Evolutionary conservation across 768 basidiomycete species (phyloP).

Genomic region (Leccinellum rugosiceps): DNA sequence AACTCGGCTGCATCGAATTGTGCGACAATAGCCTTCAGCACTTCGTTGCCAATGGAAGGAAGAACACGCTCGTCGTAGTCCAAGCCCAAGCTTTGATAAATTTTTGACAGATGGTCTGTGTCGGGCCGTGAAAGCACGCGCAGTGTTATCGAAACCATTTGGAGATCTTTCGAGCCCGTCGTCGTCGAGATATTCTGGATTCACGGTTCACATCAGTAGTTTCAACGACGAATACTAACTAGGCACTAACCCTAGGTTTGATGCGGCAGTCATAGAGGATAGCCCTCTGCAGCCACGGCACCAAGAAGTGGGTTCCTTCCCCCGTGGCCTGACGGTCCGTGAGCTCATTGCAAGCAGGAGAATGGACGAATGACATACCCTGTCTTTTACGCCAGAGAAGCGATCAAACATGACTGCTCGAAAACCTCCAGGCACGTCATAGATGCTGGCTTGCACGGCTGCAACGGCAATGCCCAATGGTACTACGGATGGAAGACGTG

Average conservation of each 20-base stretch:
- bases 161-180: constrained; percentile 96
- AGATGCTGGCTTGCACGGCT: constrained; percentile 49
- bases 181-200: constrained; percentile 94
- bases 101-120: constrained; percentile 79
- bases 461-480: constrained; percentile 42
- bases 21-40: constrained; percentile 95
- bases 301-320: constrained; percentile 94
- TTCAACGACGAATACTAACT: neutral
- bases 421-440: constrained; percentile 86
- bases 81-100: constrained; percentile 91
- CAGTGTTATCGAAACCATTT: constrained; percentile 97
- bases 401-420: constrained; percentile 98
- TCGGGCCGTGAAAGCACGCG: constrained; percentile 95
- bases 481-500: constrained; percentile 16
- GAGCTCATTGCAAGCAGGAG: neutral
- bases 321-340: constrained; percentile 60
- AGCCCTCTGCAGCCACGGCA: constrained; percentile 94
- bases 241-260: constrained; percentile 76
- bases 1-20: constrained; percentile 97
- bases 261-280: constrained; percentile 98
- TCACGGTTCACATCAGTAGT: neutral
- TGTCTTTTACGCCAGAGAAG: constrained; percentile 85
- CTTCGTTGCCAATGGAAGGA: constrained; percentile 97
- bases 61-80: constrained; percentile 98
- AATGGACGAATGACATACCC: constrained; percentile 43